A percentile compares a stretch with the other conserved stretches of the same genome.
Evolutionary conservation across 1,139 yeast genomes (phyloP).

Genomic region (Saccharomyces hybrid): DNA sequence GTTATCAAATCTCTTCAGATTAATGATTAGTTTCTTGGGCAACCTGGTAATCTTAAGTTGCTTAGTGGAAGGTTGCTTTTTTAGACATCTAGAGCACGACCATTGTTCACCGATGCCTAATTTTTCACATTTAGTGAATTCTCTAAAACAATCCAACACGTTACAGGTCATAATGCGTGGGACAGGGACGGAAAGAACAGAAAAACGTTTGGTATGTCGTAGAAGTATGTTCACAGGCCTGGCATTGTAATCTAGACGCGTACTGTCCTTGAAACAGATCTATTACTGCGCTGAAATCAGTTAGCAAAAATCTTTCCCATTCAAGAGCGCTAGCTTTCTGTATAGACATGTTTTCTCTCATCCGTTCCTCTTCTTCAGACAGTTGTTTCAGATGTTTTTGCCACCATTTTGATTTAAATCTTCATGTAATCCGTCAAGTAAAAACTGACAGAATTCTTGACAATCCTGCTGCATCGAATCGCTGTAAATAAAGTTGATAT

Average conservation of each 20-base stretch:
- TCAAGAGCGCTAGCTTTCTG: slow-evolving; percentile 81
- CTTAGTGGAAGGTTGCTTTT: slow-evolving; percentile 58
- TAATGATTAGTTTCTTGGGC: slow-evolving; percentile 63
- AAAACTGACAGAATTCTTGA: slow-evolving; percentile 75
- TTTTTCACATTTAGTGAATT: slow-evolving; percentile 57
- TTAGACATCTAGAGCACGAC: slow-evolving; percentile 76
- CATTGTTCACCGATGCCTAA: slow-evolving; percentile 77
- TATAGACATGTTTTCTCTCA: slow-evolving; percentile 67
- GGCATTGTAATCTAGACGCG: slow-evolving; percentile 65
- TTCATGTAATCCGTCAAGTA: slow-evolving; percentile 80
- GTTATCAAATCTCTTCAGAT: slow-evolving; percentile 65
- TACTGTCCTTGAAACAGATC: slow-evolving; percentile 86
- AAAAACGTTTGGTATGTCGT: slow-evolving; percentile 76
- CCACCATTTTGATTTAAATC: slow-evolving; percentile 66
- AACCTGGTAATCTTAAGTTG: slow-evolving; percentile 57
- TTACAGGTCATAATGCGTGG: slow-evolving; percentile 35
- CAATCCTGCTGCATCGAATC: slow-evolving; percentile 85
- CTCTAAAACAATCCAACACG: slow-evolving; percentile 60
- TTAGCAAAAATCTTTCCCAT: slow-evolving; percentile 80
- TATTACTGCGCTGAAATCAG: slow-evolving; percentile 75
- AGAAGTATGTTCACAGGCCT: slow-evolving; percentile 66
- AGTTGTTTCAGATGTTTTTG: slow-evolving; percentile 46
- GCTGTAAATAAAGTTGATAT: slow-evolving; percentile 55
- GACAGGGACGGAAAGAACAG: slow-evolving; percentile 65
- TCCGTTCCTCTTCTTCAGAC: slow-evolving; percentile 63